phyloP scores from a whole-genome alignment of 1,284 basidiomycete genomes.

The Limonomyces culmigenus region DNA sequence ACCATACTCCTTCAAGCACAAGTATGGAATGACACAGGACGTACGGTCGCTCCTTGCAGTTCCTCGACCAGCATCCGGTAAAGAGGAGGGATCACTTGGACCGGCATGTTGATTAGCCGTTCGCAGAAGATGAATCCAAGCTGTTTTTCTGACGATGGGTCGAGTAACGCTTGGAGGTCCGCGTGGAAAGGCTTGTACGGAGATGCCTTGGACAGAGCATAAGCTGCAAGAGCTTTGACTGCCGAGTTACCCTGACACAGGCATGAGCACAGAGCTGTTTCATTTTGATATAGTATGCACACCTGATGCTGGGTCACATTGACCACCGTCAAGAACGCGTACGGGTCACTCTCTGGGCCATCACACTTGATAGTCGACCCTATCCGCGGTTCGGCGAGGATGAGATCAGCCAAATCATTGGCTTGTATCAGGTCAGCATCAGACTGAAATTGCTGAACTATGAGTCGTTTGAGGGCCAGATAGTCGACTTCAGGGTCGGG shows the following conservation, averaged over 20 bases:
- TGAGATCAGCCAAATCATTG: conserved; percentile 61
- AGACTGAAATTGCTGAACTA: conserved; percentile 67
- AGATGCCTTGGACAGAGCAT: conserved; percentile 23
- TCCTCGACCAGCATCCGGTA: conserved; percentile 77
- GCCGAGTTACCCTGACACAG: conserved; percentile 44
- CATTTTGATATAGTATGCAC: too few species aligned
- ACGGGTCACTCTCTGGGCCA: conserved; percentile 77
- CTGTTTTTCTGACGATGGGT: conserved; percentile 24
- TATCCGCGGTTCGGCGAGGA: conserved; percentile 55
- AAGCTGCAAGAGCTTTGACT: conserved; percentile 54
- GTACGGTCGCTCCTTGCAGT: conserved; percentile 49
- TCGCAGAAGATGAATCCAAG: conserved; percentile 77
- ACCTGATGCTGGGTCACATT: conserved; percentile 71
- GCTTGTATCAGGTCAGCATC: conserved; percentile 61
- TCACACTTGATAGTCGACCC: conserved; percentile 91
- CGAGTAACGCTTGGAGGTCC: conserved; percentile 35
- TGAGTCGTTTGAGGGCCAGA: conserved; percentile 68
- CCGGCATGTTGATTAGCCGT: conserved; percentile 83
- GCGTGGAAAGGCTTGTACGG: conserved; percentile 30
- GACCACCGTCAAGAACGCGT: conserved; percentile 67
- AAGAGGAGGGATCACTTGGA: conserved; percentile 79
- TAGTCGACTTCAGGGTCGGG: conserved; percentile 72
- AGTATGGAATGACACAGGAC: conserved; percentile 19
- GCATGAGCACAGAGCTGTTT: too few species aligned
- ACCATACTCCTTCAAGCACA: conserved; percentile 1